These are phyloP conservation scores for Lunasporangiospora selenospora DNA, from an alignment of 192 early-diverging fungal genomes.

Conservation along the genomic window DNA sequence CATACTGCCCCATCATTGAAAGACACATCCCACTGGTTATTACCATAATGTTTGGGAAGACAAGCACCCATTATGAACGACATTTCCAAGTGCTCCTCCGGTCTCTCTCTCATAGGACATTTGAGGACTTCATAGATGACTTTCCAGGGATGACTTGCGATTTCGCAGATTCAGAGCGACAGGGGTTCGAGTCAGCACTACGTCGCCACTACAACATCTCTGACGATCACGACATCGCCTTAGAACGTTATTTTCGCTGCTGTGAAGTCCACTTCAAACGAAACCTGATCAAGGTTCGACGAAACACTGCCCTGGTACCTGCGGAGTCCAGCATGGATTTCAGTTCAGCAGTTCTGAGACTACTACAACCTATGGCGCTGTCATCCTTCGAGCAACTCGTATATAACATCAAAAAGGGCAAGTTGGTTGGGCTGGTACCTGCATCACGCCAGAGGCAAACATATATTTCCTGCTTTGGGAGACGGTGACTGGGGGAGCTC, in stretches of 20 bases:
- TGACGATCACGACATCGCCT: not conserved
- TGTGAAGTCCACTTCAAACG: conserved; percentile 23
- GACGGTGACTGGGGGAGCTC: not conserved
- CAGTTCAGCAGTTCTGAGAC: not conserved
- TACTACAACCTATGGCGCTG: not conserved
- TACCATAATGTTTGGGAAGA: conserved; percentile 14
- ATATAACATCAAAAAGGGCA: not conserved
- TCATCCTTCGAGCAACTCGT: not conserved
- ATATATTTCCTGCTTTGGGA: not conserved
- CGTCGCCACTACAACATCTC: not conserved
- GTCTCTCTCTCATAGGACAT: conserved; percentile 7
- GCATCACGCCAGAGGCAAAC: not conserved
- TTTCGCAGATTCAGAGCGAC: conserved; percentile 20
- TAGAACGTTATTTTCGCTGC: conserved; percentile 4
- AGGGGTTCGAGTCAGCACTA: conserved; percentile 13
- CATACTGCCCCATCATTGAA: conserved; percentile 3
- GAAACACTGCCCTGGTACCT: not conserved
- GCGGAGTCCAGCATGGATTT: not conserved
- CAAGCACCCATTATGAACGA: not conserved
- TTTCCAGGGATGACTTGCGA: conserved; percentile 24
- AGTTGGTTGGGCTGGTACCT: conserved; percentile 5
- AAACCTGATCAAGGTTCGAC: not conserved
- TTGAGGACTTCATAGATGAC: not conserved
- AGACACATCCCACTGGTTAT: conserved; percentile 11
- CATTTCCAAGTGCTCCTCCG: conserved; percentile 12